Evolutionary conservation across 2,329 filamentous ascomycete species (phyloP), one percentile per base, ranked within the genome.

Genomic region (Diaporthe destruens): DNA sequence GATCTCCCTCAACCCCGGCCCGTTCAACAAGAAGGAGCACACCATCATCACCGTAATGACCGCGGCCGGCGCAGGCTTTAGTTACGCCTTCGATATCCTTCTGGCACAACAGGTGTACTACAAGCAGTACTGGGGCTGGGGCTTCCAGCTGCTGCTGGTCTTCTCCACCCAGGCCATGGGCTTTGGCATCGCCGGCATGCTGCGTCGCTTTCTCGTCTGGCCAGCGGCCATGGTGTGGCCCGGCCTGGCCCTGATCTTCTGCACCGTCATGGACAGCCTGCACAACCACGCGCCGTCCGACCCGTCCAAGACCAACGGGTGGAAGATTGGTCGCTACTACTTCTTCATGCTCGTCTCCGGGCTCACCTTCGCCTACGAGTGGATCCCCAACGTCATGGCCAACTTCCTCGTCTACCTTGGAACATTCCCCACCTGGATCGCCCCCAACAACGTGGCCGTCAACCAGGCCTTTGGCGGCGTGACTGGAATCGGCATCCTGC

Each of bases 181-280:
- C 16, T 76, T 80, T 2, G 80, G 81, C 6, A 77, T 81, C 49
- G 77, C 80, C 6, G 80, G 80, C 2, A 75, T 82, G 34, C 75
- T 80, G 9, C 79, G 80, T 29, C 79, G 80, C 8, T 78, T 82
- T n/a, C 78, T 77, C 18, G 79, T 82, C n/a, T 82, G 82, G 69
- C 81, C 80, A 1, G 75, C 78, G 11, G 76, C 80, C 51, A 78
- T 79, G 25, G 74, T 82, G 1, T 82, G 81, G 81, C 80, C 80
- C 7, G 61, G 61, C 2, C 77, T 73, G 6, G 76, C 78, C 14
- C 76, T 83, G n/a, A 79, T 80, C 0, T 82, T 79, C 0, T 72
- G 82, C 11, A 81, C 81, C 2, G 74, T 83, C 25, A 82, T 82
- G 75, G 75, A 78, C 25, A 79, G 81, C 0, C 75, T 82, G 4